Base-by-base conservation (phyloP, 2,329 filamentous ascomycete species). In the Aureobasidium sp. region DNA sequence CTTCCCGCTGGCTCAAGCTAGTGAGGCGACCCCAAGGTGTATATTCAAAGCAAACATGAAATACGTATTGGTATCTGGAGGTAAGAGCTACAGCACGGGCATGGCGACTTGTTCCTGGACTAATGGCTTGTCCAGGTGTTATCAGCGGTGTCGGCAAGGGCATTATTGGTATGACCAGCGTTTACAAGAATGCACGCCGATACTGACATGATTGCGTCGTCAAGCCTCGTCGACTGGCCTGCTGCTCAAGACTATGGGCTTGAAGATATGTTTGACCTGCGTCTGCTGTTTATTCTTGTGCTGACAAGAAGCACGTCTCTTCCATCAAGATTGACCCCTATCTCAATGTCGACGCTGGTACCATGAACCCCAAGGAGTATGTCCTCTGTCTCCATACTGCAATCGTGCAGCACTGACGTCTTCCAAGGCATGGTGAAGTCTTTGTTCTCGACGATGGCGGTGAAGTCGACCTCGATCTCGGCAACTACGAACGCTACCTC, bases 361-460 rank as follows among this genome's bases (percentile, higher is more conserved):
- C 82, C 53, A 88, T 88, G 85, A 82, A 83, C 69, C 85, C 85
- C 44, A 85, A 81, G 66, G 82, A 87, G 81, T 84, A 76, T 65
- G 75, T 70, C 40, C 19, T 31, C 8, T 22, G 3, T 24, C 47
- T 17, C 39, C 37, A 6, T 8, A 17, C 27, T 24, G 17, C 45
- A 24, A 24, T 12, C 24, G 33, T 29, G n/a, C 17, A 48, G 29
- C 42, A 37, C 63, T 63, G 60, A 61, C 40, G 17, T 35, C 3
- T 14, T 53, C 44, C 40, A 89, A 86, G 27, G 74, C 91, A 96
- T 72, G 92, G 92, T 67, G 92, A 96, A 77, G 88, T 89, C 67
- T 96, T 93, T 72, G 92, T 97, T 53, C 82, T 94, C 62, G 85
- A 90, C 68, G 90, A 94, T 70, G 90, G 90, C 66, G 89, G 89